These are phyloP conservation scores for Globisporangium radiosum DNA, from an alignment of 352 stramenopile species.

Conservation along the genomic window DNA sequence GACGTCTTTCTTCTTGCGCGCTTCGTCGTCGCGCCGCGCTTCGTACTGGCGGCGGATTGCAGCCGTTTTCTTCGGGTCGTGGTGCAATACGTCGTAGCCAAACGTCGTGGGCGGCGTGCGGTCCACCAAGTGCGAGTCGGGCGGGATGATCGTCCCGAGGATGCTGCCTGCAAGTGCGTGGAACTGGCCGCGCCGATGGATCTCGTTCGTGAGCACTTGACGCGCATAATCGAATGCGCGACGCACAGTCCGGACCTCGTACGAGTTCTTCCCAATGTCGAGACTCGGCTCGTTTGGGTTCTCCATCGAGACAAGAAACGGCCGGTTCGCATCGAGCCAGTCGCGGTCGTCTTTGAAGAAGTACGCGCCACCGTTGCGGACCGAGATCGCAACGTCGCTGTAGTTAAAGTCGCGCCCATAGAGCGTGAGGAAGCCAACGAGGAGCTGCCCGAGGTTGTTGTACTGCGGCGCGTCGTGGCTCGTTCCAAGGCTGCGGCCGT, in stretches of 20 bases:
- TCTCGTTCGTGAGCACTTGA: conserved; percentile 67
- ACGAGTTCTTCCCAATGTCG: conserved; percentile 92
- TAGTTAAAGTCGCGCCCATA: conserved; percentile 95
- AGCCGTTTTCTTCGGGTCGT: conserved; percentile 64
- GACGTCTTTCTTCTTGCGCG: conserved; percentile 36
- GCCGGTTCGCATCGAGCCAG: conserved; percentile 66
- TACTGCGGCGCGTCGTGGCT: conserved; percentile 57
- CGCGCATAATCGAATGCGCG: conserved; percentile 87
- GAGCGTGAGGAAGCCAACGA: conserved; percentile 95
- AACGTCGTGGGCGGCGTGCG: conserved; percentile 46
- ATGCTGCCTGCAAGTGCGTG: conserved; percentile 59
- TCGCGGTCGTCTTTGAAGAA: conserved; percentile 86
- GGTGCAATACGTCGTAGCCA: conserved; percentile 63
- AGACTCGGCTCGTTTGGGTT: conserved; percentile 91
- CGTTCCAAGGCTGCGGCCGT: conserved; percentile 45
- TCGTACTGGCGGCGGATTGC: conserved; percentile 60
- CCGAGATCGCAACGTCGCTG: conserved; percentile 86
- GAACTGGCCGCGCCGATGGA: conserved; percentile 61
- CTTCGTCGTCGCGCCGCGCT: conserved; percentile 47
- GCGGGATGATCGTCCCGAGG: conserved; percentile 64
- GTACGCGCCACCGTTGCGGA: conserved; percentile 90
- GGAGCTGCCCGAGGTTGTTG: conserved; percentile 89
- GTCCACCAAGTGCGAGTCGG: conserved; percentile 58
- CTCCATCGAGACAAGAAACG: conserved; percentile 89
- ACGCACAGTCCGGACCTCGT: conserved; percentile 88